Evolutionary conservation across 768 basidiomycete genomes (phyloP), one percentile per base, ranked within the genome.

Genomic region (Lyophyllum shimeji): DNA sequence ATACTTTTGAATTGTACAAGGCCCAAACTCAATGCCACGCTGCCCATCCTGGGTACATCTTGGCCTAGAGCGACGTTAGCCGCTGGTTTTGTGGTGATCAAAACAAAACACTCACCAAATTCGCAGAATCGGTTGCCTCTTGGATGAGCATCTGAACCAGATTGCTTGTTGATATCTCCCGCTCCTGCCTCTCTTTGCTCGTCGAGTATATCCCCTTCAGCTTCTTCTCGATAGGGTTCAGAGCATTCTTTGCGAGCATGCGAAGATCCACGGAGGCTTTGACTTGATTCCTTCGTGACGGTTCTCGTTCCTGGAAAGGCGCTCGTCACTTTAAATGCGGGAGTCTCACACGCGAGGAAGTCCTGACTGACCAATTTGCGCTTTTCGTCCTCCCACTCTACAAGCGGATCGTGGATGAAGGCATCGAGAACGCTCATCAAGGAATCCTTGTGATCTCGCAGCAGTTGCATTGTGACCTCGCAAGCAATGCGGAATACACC

Each of bases 381-480:
- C 58, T 84, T 86, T 67, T 90, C 86, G 42, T 93, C 87, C 58
- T 93, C 89, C 93, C 95, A 98, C 70, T 98, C 96, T 29, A 95
- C 89, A 2, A 99, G 80, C 1, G 97, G 97, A 69, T 99, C 97
- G 63, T 98, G 96, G 27, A 95, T 85, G 69, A 98, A 98, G 1
- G 97, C 93, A 66, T 98, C 96, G 37, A 99, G 81, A 0, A 98
- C 93, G 67, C 87, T 95, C 89, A 95, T 94, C 53, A 99, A 76
- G 40, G 87, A 88, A 67, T 98, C 95, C 69, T 87, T 90, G 78
- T 98, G 95, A 60, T 89, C 84, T 27, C 94, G 85, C 23, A 99
- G 79, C 34, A 97, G 72, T 56, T 88, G 82, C 76, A 99, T 78
- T 2, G 94, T 91, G 56, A 96, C 84, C 74, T 98, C 95, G 65